Base-by-base conservation (phyloP, 371 early-diverging fungal genomes). In the Syncephalastrum monosporum region DNA sequence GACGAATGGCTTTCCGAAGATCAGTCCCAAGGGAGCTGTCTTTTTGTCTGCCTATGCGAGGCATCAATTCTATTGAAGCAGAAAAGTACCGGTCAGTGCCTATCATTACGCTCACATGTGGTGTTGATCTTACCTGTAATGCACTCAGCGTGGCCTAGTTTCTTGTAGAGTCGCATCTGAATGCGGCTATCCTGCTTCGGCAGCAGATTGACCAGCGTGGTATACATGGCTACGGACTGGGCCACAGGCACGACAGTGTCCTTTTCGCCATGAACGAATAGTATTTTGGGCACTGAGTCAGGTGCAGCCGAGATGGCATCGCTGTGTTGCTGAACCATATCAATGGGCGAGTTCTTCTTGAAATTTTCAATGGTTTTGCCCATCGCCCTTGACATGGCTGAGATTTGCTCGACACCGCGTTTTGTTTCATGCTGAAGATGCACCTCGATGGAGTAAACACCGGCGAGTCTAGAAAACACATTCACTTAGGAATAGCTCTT, bases 371-470 rank as follows among this genome's bases (percentile, higher is more conserved):
- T 16, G 0, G 58, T 58, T 2, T 50, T 60, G 19, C 88, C 87
- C 88, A 90, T 88, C 5, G 77, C 83, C 17, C 91, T 71, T 4
- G 77, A 67, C 91, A 91, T 89, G 25, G 82, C 84, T 15, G 89
- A 89, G 13, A 91, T 63, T 43, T 88, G 78, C 54, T 91, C 92
- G 1, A 90, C 78, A 1, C 90, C 89, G 13, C 91, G 67, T 33
- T 60, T 60, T 2, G 77, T 68, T 68, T 91, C 92, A 61, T 82
- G 84, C 16, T 61, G 47, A 29, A 74, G 79, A 65, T 91, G 92
- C 16, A 66, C 57, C 27, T 71, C 67, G 48, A 91, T 89, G 42
- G 86, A 82, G 60, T 79, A 91, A 2, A 89, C 85, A 5, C 90
- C 92, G 15, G 77, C 65, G 25, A 74, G 63, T 8, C 79, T 79